phyloP scores from a whole-genome alignment of 768 basidiomycete genomes.

The Panellus pusillus region DNA sequence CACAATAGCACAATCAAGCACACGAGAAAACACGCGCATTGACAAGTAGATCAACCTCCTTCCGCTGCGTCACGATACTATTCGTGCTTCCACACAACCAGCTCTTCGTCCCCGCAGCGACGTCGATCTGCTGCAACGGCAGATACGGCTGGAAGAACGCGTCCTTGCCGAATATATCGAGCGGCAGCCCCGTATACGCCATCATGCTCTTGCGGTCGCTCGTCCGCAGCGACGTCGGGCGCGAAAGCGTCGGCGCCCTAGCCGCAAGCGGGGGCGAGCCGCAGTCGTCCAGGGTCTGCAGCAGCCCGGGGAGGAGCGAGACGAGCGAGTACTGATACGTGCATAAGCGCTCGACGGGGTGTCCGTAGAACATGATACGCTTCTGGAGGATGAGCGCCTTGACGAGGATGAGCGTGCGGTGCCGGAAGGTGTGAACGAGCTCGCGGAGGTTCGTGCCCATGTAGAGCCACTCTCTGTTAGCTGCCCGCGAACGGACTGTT shows the following conservation, averaged over 20 bases:
- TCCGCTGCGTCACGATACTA: constrained; percentile 90
- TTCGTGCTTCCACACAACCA: constrained; percentile 98
- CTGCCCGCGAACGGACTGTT: constrained; percentile 71
- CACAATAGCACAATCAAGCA: neutral
- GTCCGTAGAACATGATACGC: constrained; percentile 94
- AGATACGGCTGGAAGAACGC: constrained; percentile 98
- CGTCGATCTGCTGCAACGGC: constrained; percentile 92
- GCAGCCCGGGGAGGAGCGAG: constrained; percentile 85
- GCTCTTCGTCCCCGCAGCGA: constrained; percentile 72
- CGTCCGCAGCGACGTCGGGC: constrained; percentile 80
- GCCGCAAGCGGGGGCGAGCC: constrained; percentile 83
- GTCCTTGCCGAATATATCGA: constrained; percentile 93
- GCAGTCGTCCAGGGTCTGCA: constrained; percentile 88
- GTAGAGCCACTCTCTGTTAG: constrained; percentile 91
- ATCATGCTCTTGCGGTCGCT: constrained; percentile 91
- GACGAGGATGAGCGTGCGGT: constrained; percentile 88
- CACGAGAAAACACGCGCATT: constrained; percentile 53
- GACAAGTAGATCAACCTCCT: constrained; percentile 87
- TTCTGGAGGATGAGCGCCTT: constrained; percentile 95
- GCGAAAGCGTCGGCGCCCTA: constrained; percentile 53
- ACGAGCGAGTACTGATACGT: constrained; percentile 98
- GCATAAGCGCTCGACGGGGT: constrained; percentile 93
- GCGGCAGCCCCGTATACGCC: constrained; percentile 89
- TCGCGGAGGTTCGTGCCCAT: constrained; percentile 85
- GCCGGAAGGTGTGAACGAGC: constrained; percentile 90